Percentiles rank a stretch among this genome's conserved stretches.
Evolutionary conservation across 768 basidiomycete genomes (phyloP).

Genomic region (Calocybe indica): DNA sequence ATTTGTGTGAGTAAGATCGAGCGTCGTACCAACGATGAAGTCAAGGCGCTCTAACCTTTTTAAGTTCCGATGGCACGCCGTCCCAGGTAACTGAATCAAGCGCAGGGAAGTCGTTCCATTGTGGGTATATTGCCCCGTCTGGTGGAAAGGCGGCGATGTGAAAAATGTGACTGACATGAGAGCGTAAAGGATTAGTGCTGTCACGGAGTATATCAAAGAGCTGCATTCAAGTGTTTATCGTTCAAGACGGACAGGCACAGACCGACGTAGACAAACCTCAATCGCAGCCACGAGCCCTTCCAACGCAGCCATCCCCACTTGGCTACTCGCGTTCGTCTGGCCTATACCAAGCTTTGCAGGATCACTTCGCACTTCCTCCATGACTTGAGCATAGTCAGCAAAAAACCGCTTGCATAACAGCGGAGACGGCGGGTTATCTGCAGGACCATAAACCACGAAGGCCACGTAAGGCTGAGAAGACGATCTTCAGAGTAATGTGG

Average conservation of each 20-base stretch:
- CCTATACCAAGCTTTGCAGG: constrained; percentile 50
- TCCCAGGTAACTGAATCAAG: constrained; percentile 57
- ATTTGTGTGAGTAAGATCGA: not conserved
- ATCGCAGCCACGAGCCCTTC: constrained; percentile 68
- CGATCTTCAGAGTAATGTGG: not conserved
- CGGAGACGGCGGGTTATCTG: constrained; percentile 50
- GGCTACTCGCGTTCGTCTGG: constrained; percentile 40
- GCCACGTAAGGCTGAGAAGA: constrained; percentile 32
- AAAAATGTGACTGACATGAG: constrained; percentile 40
- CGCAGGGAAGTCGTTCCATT: constrained; percentile 41
- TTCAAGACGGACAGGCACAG: not conserved
- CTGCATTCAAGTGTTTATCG: constrained; percentile 13
- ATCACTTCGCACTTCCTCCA: constrained; percentile 41
- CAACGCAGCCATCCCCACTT: constrained; percentile 57
- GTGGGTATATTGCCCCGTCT: constrained; percentile 47
- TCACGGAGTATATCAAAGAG: constrained; percentile 35
- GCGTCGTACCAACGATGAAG: not conserved
- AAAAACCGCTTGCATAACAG: constrained; percentile 57
- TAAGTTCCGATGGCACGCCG: constrained; percentile 51
- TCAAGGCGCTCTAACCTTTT: constrained; percentile 36
- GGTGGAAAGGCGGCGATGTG: constrained; percentile 57
- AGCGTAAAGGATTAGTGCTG: constrained; percentile 8
- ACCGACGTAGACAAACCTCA: constrained; percentile 39
- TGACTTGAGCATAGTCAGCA: constrained; percentile 29
- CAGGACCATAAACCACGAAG: constrained; percentile 57